Conservation (phyloP, 148 eudicot genomes). For the Spergularia marina region DNA sequence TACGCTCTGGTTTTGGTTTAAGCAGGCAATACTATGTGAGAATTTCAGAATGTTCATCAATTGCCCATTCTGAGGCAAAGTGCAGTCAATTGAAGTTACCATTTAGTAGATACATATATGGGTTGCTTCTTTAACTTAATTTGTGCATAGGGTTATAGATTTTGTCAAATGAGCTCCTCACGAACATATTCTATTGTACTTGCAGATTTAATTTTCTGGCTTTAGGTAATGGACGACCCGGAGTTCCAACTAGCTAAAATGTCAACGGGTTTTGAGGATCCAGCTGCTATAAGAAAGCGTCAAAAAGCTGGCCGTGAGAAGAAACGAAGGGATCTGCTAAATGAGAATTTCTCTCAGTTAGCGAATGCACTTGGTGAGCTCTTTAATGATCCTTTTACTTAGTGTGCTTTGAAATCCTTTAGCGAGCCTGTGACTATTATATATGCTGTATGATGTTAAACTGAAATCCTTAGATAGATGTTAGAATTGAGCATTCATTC, state of each 20-base stretch:
- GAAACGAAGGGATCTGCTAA: conserved; percentile 77
- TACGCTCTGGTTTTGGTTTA: background rate
- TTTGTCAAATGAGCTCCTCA: background rate
- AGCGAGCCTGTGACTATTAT: background rate
- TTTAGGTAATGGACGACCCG: background rate
- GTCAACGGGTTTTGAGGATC: conserved; percentile 28
- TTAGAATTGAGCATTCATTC: background rate
- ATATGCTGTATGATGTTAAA: background rate
- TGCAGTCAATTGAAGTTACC: background rate
- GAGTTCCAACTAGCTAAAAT: conserved; percentile 9
- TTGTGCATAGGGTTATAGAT: background rate
- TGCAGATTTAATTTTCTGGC: conserved; percentile 18
- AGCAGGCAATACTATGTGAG: background rate
- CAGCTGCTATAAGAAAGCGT: conserved; percentile 42
- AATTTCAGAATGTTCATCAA: background rate
- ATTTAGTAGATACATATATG: background rate
- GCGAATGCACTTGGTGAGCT: conserved; percentile 64
- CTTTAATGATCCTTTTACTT: background rate
- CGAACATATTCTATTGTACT: conserved; percentile 1
- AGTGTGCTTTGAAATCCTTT: background rate
- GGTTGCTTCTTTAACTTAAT: background rate
- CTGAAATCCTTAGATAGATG: background rate
- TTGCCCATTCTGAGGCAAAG: background rate
- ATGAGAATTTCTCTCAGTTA: conserved; percentile 76
- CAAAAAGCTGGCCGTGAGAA: conserved; percentile 92